A percentile compares a stretch with the other conserved stretches of the same genome.
phyloP scores from a whole-genome alignment of 1,284 basidiomycete species.

The Ustilago sp. region DNA sequence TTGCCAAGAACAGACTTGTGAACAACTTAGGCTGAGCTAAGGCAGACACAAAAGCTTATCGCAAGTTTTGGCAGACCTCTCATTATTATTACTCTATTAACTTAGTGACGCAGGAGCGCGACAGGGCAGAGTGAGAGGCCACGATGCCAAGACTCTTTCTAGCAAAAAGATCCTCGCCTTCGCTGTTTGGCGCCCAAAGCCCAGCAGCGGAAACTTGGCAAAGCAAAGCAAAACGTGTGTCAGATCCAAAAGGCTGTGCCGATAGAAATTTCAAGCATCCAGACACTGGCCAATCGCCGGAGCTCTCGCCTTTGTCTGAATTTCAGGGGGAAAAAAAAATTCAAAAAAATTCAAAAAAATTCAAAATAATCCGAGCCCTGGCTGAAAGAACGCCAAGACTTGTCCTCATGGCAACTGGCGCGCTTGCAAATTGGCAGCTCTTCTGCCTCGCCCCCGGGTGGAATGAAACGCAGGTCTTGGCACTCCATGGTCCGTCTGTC shows the following conservation, averaged over 20 bases:
- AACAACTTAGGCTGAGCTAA: neutral
- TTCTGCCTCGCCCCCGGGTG: neutral
- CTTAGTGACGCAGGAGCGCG: neutral
- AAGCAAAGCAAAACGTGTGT: neutral
- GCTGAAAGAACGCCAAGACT: conserved; percentile 18
- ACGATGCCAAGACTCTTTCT: conserved; percentile 1
- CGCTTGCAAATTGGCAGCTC: neutral
- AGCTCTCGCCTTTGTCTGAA: neutral
- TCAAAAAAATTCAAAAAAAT: neutral
- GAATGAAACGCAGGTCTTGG: conserved; percentile 40
- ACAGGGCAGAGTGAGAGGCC: neutral
- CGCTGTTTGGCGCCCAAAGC: neutral
- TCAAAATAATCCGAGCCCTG: neutral
- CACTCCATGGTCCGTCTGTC: conserved; percentile 8
- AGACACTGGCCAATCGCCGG: neutral
- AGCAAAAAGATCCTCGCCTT: neutral
- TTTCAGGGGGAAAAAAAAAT: neutral
- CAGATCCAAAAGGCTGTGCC: conserved; percentile 3
- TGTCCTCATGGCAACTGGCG: neutral
- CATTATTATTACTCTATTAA: neutral
- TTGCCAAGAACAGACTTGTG: conserved; percentile 8
- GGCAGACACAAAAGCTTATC: neutral
- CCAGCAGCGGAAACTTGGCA: conserved; percentile 3
- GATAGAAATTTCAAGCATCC: neutral
- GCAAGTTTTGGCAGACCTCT: neutral